phyloP scores from a whole-genome alignment of 2,329 filamentous ascomycete species.

The Scedosporium dehoogii region DNA sequence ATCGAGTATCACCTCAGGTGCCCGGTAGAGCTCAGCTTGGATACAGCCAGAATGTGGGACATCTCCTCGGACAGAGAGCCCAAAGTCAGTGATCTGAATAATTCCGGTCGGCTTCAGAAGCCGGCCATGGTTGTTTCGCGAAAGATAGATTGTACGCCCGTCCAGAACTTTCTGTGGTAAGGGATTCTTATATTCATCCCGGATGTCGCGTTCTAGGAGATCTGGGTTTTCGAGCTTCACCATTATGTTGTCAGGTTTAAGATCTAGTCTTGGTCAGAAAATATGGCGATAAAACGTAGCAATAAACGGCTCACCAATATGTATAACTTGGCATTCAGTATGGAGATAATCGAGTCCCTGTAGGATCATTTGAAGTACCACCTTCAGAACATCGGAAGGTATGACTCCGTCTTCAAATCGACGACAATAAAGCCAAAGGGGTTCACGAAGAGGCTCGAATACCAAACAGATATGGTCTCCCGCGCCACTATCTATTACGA shows the following conservation, averaged over 20 bases:
- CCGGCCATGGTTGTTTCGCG: constrained; percentile 14
- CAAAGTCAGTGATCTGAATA: constrained; percentile 14
- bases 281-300: neutral
- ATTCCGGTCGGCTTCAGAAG: constrained; percentile 10
- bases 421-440: constrained; percentile 14
- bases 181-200: constrained; percentile 13
- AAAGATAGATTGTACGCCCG: constrained; percentile 13
- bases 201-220: constrained; percentile 12
- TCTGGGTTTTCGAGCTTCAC: constrained; percentile 10
- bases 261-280: constrained; percentile 8
- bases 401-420: constrained; percentile 13
- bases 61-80: constrained; percentile 8
- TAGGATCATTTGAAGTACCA: constrained; percentile 14
- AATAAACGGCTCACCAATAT: constrained; percentile 11
- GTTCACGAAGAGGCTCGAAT: constrained; percentile 12
- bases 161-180: constrained; percentile 13
- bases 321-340: constrained; percentile 13
- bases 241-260: constrained; percentile 16
- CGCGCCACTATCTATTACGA: constrained; percentile 6
- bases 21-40: constrained; percentile 11
- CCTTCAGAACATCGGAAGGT: constrained; percentile 12
- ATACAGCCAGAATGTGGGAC: constrained; percentile 9
- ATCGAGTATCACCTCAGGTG: constrained; percentile 15
- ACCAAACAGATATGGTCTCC: constrained; percentile 13
- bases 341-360: constrained; percentile 16